Evolutionary conservation across 441 rosid genomes (phyloP), one percentile per base, ranked within the genome.

Genomic region (Brassica balearica): DNA sequence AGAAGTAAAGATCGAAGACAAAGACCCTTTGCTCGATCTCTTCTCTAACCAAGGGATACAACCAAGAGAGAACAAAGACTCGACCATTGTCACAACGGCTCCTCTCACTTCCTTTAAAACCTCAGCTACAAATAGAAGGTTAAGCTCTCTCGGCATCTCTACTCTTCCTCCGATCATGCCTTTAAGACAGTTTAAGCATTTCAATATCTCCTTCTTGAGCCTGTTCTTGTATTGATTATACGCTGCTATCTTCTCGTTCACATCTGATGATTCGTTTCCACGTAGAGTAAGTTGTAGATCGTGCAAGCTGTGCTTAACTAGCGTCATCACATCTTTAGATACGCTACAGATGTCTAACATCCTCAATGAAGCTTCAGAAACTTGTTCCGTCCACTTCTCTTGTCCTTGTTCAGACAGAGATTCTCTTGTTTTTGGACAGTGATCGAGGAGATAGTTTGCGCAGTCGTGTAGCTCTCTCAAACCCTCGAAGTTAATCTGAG

Each of bases 1-100:
- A 63, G 62, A 71, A 1, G 83, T 71, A 69, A 81, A 81, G 74
- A 81, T 88, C 0, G 84, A 76, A 36, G 65, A 82, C 7, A 84
- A 77, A 10, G 76, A 55, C 59, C 85, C 79, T 79, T 71, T 83
- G 9, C 56, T 76, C 11, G 77, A 73, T 79, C 81, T 84, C 53
- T 82, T 82, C 22, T 90, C 93, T 58, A 90, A 65, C 92, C 92
- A 88, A 3, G 96, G 93, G 4, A 88, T 83, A 2, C 88, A 86
- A 19, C 87, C 75, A 34, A 93, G 90, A 0, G 94, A 85, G 68
- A 84, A 77, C 36, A 90, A 75, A 8, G 95, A 90, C 76, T 90
- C 90, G n/a, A 88, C 90, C 71, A 82, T 83, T 0, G 85, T 74
- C 48, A 87, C 79, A 8, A 88, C 65, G 0, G 82, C 85, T 15